Base-by-base conservation (phyloP, 2,329 filamentous ascomycete genomes). In the Fusarium sp. region DNA sequence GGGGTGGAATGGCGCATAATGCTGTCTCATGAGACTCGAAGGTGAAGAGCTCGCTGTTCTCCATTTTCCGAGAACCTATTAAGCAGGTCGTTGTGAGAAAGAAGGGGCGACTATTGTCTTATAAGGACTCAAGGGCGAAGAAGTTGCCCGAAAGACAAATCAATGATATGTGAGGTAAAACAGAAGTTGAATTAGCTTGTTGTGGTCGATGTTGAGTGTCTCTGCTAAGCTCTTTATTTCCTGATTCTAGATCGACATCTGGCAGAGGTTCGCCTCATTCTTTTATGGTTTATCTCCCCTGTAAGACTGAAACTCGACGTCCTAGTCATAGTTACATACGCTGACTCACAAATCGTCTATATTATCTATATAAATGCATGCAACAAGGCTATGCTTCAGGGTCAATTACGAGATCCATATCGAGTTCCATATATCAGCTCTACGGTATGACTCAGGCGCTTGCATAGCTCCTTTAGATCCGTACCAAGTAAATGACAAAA, bases 1-100 rank as follows among this genome's bases (percentile, higher is more conserved):
- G 69, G 0, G 88, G 87, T 4, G 88, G 88, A 9, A 91, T 79
- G 20, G 90, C 74, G 69, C 88, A 89, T 30, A 92, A 77, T 3
- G 89, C 88, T 5, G 89, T 90, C 53, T 90, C 84, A 66, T 86
- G 80, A 5, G 85, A 88, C 25, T 63, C 55, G 55, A 73, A 69
- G 8, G 47, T 18, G 43, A 48, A 46, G 37, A 30, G 28, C 18
- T 59, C 16, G 23, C 34, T 30, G 21, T 51, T 55, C 28, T 63
- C 72, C 72, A 73, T 73, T 53, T n/a, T 42, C n/a, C 34, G 34
- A 37, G 18, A 37, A 37, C 18, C 34, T 11, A n/a, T 37, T 18
- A 13, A 18, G 23, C 5, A 28, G 2, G 7, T 16, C 14, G 23
- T n/a, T 28, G 18, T 27, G 28, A 4, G 25, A 12, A 5, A 23